Percentiles rank a stretch among this genome's conserved stretches.
These are phyloP conservation scores for Phytopythium montanum DNA, from an alignment of 352 stramenopile species.

Conservation along the genomic window DNA sequence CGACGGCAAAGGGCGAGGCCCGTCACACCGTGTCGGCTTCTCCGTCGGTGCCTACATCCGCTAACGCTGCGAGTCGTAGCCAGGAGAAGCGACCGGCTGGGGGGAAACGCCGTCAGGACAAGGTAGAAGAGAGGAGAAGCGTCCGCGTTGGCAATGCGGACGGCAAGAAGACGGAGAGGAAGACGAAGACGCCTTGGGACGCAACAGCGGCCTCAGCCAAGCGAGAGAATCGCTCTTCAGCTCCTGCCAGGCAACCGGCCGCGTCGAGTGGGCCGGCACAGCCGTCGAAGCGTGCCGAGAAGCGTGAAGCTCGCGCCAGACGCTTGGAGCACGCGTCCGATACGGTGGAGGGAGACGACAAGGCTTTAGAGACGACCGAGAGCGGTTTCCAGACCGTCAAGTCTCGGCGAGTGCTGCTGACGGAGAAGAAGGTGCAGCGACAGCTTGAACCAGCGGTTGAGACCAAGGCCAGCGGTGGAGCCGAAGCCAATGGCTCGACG, in stretches of 20 bases:
- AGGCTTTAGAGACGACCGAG: background rate
- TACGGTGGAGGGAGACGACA: background rate
- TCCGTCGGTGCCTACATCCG: background rate
- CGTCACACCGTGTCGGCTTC: background rate
- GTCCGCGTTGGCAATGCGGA: background rate
- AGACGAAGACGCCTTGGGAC: background rate
- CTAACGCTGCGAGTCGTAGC: background rate
- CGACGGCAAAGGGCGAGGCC: background rate
- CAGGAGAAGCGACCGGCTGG: background rate
- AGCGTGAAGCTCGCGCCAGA: background rate
- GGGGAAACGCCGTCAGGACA: background rate
- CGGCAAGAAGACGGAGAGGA: background rate
- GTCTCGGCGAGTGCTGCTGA: slow-evolving; percentile 17
- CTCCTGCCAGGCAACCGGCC: background rate
- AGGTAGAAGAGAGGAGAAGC: background rate
- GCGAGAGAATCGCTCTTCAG: background rate
- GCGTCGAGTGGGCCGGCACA: background rate
- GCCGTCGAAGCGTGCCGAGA: background rate
- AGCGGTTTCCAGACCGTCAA: slow-evolving; percentile 25
- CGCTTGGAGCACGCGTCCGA: background rate
- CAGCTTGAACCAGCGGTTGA: background rate
- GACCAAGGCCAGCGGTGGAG: background rate
- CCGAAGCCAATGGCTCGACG: background rate
- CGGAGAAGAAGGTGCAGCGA: slow-evolving; percentile 21
- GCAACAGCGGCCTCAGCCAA: background rate